Conservation (phyloP, 2,329 filamentous ascomycete species). For the Dactylellina cionopaga region DNA sequence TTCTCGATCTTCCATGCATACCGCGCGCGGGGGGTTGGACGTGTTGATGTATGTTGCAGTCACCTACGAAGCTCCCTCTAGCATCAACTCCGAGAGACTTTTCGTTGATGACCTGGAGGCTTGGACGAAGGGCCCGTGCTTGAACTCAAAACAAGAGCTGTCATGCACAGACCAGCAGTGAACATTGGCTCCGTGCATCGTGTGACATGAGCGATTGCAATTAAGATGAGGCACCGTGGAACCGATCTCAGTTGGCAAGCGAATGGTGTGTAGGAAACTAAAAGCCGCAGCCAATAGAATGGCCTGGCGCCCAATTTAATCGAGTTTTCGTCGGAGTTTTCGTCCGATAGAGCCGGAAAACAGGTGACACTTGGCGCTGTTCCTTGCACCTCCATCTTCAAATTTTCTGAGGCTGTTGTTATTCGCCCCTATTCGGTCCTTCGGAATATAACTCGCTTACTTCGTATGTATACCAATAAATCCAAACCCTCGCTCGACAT, state of each 20-base stretch:
- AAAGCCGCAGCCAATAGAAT: background rate
- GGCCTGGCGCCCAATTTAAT: too few species aligned
- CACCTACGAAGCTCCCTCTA: too few species aligned
- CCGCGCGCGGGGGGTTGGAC: too few species aligned
- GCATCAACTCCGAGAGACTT: too few species aligned
- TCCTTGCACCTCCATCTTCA: background rate
- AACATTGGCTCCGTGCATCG: background rate
- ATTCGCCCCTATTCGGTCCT: background rate
- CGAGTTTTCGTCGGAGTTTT: slow-evolving; percentile 38
- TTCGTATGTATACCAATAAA: too few species aligned
- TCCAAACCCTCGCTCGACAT: too few species aligned
- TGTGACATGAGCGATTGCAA: slow-evolving; percentile 1
- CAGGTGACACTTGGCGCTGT: slow-evolving; percentile 10
- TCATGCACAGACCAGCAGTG: slow-evolving; percentile 20
- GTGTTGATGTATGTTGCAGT: too few species aligned
- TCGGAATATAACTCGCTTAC: too few species aligned
- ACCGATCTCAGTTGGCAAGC: slow-evolving; percentile 2
- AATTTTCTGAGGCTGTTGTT: background rate
- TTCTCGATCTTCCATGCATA: too few species aligned
- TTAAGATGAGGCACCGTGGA: slow-evolving; percentile 39
- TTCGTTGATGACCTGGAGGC: too few species aligned
- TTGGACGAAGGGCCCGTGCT: too few species aligned
- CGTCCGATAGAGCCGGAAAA: slow-evolving; percentile 31
- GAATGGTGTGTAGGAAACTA: background rate
- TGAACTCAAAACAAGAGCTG: background rate